Evolutionary conservation across 257 asterid genomes (phyloP).

Genomic region (Anisodus acutangulus): DNA sequence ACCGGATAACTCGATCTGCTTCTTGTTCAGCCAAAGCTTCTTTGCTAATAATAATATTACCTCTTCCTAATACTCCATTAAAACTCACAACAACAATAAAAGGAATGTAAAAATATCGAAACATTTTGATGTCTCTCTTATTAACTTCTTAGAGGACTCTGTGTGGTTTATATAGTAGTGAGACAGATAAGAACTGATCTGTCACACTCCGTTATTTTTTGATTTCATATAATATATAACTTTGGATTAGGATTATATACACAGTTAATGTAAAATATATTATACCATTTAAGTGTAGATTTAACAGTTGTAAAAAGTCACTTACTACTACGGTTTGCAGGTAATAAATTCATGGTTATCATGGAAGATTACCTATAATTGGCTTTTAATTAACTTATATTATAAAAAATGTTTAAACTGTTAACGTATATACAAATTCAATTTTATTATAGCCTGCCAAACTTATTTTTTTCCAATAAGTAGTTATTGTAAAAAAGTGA

Average conservation of each 20-base stretch:
- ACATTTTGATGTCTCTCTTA: conserved; percentile 11
- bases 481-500: too few relatives aligned
- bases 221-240: neutral
- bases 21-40: conserved; percentile 41
- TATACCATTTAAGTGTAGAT: too few relatives aligned
- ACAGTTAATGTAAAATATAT: neutral
- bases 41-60: neutral
- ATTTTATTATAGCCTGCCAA: too few relatives aligned
- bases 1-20: conserved; percentile 57
- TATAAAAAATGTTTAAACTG: neutral
- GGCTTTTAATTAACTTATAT: neutral
- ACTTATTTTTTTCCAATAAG: too few relatives aligned
- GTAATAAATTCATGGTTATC: neutral
- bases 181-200: conserved; percentile 37
- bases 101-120: neutral
- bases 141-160: conserved; percentile 12
- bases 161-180: conserved; percentile 33
- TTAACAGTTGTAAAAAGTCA: neutral
- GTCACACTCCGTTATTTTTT: conserved; percentile 23
- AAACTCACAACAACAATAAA: neutral
- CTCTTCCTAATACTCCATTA: neutral
- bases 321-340: neutral
- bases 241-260: neutral
- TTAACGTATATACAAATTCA: neutral
- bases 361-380: neutral